These are phyloP conservation scores for Kalaharituber pfeilii DNA, from an alignment of 2,329 filamentous ascomycete species.

Conservation along the genomic window DNA sequence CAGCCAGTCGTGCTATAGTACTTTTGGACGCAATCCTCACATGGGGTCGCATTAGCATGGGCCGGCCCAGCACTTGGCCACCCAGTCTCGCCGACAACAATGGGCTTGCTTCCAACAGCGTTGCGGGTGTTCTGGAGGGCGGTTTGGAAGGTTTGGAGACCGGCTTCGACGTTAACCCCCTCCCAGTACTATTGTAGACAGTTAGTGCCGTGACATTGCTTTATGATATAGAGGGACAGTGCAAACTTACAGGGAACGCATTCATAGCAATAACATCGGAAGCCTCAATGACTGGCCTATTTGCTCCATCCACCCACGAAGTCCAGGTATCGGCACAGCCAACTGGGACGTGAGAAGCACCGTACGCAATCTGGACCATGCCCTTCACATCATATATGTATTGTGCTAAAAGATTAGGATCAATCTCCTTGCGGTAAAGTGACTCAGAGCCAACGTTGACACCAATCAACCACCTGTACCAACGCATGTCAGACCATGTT, in stretches of 20 bases:
- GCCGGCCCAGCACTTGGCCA: slow-evolving; percentile 42
- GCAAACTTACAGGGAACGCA: slow-evolving; percentile 9
- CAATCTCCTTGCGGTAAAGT: slow-evolving; percentile 40
- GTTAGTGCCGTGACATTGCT: slow-evolving; percentile 6
- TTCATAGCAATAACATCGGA: slow-evolving; percentile 31
- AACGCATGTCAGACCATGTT: too few species aligned
- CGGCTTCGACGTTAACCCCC: slow-evolving; percentile 12
- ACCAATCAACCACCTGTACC: slow-evolving; percentile 26
- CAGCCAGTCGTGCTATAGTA: slow-evolving; percentile 49
- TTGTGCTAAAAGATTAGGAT: slow-evolving; percentile 28
- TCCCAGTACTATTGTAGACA: slow-evolving; percentile 20
- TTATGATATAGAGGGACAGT: background rate
- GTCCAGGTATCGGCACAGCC: slow-evolving; percentile 56
- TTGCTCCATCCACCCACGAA: slow-evolving; percentile 41
- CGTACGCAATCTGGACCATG: slow-evolving; percentile 33
- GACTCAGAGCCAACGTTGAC: slow-evolving; percentile 52
- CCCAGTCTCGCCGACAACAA: slow-evolving; percentile 49
- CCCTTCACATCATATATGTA: slow-evolving; percentile 37
- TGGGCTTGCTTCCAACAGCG: slow-evolving; percentile 36
- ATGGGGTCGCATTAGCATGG: slow-evolving; percentile 39
- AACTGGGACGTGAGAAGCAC: slow-evolving; percentile 34
- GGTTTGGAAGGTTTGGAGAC: slow-evolving; percentile 7
- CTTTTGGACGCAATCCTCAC: slow-evolving; percentile 40
- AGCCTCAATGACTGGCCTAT: slow-evolving; percentile 42
- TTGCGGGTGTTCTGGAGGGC: slow-evolving; percentile 24